Conservation (phyloP, 1,284 basidiomycete genomes). For the Ustanciosporium gigantosporum region DNA sequence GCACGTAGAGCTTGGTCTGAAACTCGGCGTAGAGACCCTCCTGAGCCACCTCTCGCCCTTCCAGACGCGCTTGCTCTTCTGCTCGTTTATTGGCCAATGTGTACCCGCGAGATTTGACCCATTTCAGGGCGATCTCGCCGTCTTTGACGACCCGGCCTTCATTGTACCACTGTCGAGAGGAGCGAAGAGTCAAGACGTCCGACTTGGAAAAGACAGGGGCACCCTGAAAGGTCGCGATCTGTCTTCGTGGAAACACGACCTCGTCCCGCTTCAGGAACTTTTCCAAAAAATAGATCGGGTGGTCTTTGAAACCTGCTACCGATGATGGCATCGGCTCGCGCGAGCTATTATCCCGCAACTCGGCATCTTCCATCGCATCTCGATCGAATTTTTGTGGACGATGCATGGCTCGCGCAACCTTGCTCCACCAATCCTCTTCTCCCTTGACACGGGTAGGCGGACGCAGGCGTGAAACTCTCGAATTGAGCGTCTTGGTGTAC, state of each 20-base stretch:
- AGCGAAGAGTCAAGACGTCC: conserved; percentile 80
- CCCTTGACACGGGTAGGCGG: conserved; percentile 71
- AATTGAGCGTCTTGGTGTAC: conserved; percentile 77
- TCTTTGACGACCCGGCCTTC: conserved; percentile 75
- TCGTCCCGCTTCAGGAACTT: conserved; percentile 88
- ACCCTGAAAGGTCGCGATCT: conserved; percentile 88
- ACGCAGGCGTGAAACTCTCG: conserved; percentile 80
- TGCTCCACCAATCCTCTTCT: conserved; percentile 77
- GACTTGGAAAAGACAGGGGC: conserved; percentile 88
- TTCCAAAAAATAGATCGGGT: conserved; percentile 86
- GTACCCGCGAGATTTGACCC: conserved; percentile 80
- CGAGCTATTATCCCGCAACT: conserved; percentile 76
- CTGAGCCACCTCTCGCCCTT: conserved; percentile 62
- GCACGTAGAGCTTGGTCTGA: conserved; percentile 85
- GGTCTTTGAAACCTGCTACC: conserved; percentile 89
- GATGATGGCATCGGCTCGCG: conserved; percentile 93
- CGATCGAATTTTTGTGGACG: conserved; percentile 68
- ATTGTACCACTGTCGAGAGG: conserved; percentile 93
- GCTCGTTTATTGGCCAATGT: conserved; percentile 82
- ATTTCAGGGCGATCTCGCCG: conserved; percentile 83
- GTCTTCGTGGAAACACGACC: conserved; percentile 75
- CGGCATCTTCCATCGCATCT: conserved; percentile 92
- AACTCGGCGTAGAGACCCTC: conserved; percentile 77
- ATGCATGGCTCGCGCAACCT: conserved; percentile 49
- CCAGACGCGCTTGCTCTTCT: conserved; percentile 72